A percentile compares a stretch with the other conserved stretches of the same genome.
phyloP scores from a whole-genome alignment of 306 rosid genomes.

The Cucurbita argyrosperma region DNA sequence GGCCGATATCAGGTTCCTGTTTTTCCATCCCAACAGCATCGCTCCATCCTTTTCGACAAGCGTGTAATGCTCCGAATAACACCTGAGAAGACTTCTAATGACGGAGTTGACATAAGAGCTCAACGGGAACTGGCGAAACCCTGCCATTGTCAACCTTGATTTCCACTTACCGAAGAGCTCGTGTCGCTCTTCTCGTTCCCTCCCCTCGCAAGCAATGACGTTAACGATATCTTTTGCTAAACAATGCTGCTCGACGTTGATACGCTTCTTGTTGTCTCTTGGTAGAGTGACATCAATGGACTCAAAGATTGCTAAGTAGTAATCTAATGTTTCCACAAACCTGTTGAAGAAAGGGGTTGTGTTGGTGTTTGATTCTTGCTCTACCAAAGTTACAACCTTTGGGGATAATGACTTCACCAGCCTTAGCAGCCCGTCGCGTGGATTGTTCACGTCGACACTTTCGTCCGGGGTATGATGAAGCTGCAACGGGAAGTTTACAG shows the following conservation, averaged over 20 bases:
- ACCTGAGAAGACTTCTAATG: slow-evolving; percentile 43
- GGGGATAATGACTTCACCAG: slow-evolving; percentile 72
- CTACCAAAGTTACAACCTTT: slow-evolving; percentile 68
- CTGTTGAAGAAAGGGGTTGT: slow-evolving; percentile 77
- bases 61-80: slow-evolving; percentile 70
- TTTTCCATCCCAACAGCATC: slow-evolving; percentile 84
- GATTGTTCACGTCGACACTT: slow-evolving; percentile 73
- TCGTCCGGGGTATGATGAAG: slow-evolving; percentile 96
- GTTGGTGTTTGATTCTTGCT: slow-evolving; percentile 94
- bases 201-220: slow-evolving; percentile 80
- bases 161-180: slow-evolving; percentile 94
- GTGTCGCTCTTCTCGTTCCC: slow-evolving; percentile 74
- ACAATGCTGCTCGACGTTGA: slow-evolving; percentile 83
- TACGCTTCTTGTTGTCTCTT: slow-evolving; percentile 57
- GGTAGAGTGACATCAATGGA: slow-evolving; percentile 68
- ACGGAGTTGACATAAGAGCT: slow-evolving; percentile 80
- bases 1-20: slow-evolving; percentile 73
- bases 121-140: slow-evolving; percentile 57
- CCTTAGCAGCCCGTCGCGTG: slow-evolving; percentile 73
- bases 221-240: slow-evolving; percentile 79
- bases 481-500: slow-evolving; percentile 85
- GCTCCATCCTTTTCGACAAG: slow-evolving; percentile 79
- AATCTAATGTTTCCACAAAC: slow-evolving; percentile 62
- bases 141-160: slow-evolving; percentile 87
- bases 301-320: slow-evolving; percentile 84